These are phyloP conservation scores for Candida sanyaensis DNA, from an alignment of 1,139 yeast species.

Conservation along the genomic window DNA sequence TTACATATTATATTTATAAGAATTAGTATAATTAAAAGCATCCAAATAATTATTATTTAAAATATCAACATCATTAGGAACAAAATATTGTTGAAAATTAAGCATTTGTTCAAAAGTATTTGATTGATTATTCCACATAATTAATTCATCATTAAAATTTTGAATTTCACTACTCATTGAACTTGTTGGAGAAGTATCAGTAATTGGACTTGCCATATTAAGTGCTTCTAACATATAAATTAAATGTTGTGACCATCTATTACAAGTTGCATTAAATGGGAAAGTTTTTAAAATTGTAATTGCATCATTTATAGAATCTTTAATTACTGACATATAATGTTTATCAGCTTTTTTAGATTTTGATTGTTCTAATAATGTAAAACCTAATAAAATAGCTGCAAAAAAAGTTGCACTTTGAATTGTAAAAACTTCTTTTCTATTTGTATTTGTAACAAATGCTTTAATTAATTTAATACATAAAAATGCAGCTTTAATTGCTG, in stretches of 20 bases:
- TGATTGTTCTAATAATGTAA: slow-evolving; percentile 16
- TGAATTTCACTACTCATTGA: slow-evolving; percentile 10
- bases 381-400: slow-evolving; percentile 15
- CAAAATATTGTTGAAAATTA: slow-evolving; percentile 16
- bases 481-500: slow-evolving; percentile 19
- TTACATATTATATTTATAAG: slow-evolving; percentile 17
- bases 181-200: slow-evolving; percentile 1
- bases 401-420: slow-evolving; percentile 14
- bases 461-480: slow-evolving; percentile 16
- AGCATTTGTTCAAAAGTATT: slow-evolving; percentile 15
- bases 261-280: slow-evolving; percentile 15
- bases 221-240: slow-evolving; percentile 14
- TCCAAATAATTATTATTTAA: slow-evolving; percentile 20
- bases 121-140: slow-evolving; percentile 14
- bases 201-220: slow-evolving; percentile 2
- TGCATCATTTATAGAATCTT: slow-evolving; percentile 14
- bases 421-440: slow-evolving; percentile 15
- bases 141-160: slow-evolving; percentile 14
- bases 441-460: slow-evolving; percentile 11
- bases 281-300: slow-evolving; percentile 10
- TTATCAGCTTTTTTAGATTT: slow-evolving; percentile 13
- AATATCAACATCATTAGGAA: slow-evolving; percentile 11
- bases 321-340: slow-evolving; percentile 16
- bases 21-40: slow-evolving; percentile 18
- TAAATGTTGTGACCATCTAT: slow-evolving; percentile 15